Base-by-base conservation (phyloP, 2,329 filamentous ascomycete species). In the Samsoniella hepiali region DNA sequence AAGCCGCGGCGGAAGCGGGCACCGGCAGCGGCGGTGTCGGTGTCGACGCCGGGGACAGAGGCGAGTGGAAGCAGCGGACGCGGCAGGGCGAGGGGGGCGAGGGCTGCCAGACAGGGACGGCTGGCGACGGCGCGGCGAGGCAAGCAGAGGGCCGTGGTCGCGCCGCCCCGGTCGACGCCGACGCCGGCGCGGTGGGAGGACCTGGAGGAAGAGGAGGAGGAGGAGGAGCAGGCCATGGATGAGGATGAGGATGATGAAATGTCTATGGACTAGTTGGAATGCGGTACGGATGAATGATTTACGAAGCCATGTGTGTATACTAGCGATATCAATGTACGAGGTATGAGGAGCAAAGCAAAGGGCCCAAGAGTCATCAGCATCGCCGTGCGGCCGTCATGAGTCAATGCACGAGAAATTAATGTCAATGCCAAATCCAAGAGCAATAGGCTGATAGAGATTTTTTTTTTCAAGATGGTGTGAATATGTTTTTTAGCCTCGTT, bases 151-250 rank as follows among this genome's bases (percentile, higher is more conserved):
- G 38, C 17, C 11, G 49, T 42, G 22, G 11, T 47, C 31, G n/a
- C 45, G 31, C 54, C 38, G 13, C 22, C 38, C 7, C 9, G 45
- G 45, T 66, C 65, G 13, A 64, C 49, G 63, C 59, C 55, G 17
- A 64, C 65, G 54, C 65, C 65, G 22, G 55, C 42, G 34, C 45
- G 55, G 29, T 67, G 62, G 49, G 64, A 54, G 34, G 63, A 64
- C 34, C 36, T 51, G 38, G 64, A 65, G 4, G 64, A 64, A 5
- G 67, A 66, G 3, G 65, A 65, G 27, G 67, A 58, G 10, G 67
- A 67, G 31, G 64, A 61, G 5, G 69, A 72, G 8, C 67, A 70
- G 2, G 69, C 70, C n/a, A 70, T 74, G 9, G 70, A 69, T 27
- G 47, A 29, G 11, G 47, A 60, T 17, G 58, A 60, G 47, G 58